Base-by-base conservation (phyloP, 331 rosid genomes). In the Saraca asoca region DNA sequence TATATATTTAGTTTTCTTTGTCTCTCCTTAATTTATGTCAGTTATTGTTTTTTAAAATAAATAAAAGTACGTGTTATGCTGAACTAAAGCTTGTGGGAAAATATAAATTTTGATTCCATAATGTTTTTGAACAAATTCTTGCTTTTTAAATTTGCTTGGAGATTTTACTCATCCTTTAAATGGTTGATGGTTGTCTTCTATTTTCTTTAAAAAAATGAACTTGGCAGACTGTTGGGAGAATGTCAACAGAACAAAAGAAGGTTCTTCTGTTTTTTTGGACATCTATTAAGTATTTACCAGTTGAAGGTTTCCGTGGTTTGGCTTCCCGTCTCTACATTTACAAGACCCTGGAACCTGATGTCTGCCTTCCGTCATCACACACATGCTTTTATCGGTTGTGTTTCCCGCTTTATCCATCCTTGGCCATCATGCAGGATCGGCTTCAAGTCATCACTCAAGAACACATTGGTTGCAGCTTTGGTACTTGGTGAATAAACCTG, bases 221-320 rank as follows among this genome's bases (percentile, higher is more conserved):
- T 60, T 55, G 12, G 78, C 84, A 91, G 96, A 78, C 81, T 68
- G 94, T 91, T 34, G 81, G 75, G 63, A 78, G 60, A 53, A 88
- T 91, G 97, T 69, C 94, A 0, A 75, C 79, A 7, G 84, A 91
- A 78, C 85, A 83, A 78, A 88, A 80, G 74, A 81, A 79, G 82
- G 79, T 72, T 74, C 94, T 88, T 62, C 88, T 91, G 52, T 88
- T 86, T 77, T 91, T 91, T 64, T 91, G 97, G 97, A 91, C 94
- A 7, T 88, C 96, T 5, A 74, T 91, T 74, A 86, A 86, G 79
- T 81, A 88, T 79, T 83, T 88, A 72, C 97, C 97, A 15, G 84
- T 79, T 18, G 94, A 91, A 78, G 97, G 97, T 44, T 91, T 91
- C 68, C 63, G 35, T 42, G 97, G 97, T 35, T 81, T 91, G 72